These are phyloP conservation scores for Yamadazyma ubonensis DNA, from an alignment of 805 yeast genomes.

Conservation along the genomic window DNA sequence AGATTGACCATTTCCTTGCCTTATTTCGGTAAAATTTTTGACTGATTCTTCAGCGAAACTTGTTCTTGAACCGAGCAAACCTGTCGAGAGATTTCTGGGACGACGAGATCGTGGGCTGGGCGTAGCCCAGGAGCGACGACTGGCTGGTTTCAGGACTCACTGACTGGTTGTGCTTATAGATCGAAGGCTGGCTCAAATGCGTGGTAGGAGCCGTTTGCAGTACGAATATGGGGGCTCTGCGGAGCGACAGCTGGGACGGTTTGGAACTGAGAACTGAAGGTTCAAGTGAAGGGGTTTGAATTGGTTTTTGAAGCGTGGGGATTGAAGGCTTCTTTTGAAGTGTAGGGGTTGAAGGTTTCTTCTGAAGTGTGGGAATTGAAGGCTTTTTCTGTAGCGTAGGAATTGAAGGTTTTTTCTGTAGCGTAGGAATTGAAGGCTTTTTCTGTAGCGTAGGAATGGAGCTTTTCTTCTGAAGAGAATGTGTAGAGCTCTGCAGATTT, in stretches of 20 bases:
- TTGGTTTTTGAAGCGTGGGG: no score
- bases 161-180: neutral
- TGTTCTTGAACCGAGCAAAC: slow-evolving; percentile 34
- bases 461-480: slow-evolving; percentile 14
- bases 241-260: slow-evolving; percentile 14
- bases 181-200: slow-evolving; percentile 4
- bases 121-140: slow-evolving; percentile 16
- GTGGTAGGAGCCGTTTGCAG: slow-evolving; percentile 9
- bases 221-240: slow-evolving; percentile 16
- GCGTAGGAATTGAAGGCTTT: slow-evolving; percentile 15
- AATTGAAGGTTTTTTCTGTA: slow-evolving; percentile 20
- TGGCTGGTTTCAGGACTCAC: neutral
- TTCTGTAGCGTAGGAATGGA: slow-evolving; percentile 19
- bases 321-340: slow-evolving; percentile 17
- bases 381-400: slow-evolving; percentile 18
- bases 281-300: no score
- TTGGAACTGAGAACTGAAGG: no score
- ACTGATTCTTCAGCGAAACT: slow-evolving; percentile 28
- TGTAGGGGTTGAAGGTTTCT: slow-evolving; percentile 13
- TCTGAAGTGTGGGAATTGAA: slow-evolving; percentile 17
- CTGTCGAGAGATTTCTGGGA: slow-evolving; percentile 38
- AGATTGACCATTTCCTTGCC: no score
- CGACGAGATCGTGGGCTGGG: slow-evolving; percentile 43
- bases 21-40: no score
- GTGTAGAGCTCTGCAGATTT: slow-evolving; percentile 15